Evolutionary conservation across 352 stramenopile species (phyloP).

Genomic region (Plasmopara muralis): DNA sequence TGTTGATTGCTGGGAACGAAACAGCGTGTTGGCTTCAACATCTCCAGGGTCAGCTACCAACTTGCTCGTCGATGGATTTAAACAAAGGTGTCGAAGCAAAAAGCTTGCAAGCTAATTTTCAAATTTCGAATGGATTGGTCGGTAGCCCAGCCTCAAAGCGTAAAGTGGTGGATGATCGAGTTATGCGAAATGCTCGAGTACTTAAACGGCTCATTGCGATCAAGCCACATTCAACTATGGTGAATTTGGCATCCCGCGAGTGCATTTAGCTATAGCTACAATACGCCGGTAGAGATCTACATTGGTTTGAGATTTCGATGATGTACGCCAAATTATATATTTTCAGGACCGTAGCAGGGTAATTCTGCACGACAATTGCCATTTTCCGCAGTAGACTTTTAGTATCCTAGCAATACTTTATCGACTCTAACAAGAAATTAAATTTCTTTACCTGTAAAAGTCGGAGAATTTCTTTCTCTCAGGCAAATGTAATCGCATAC

Average conservation of each 20-base stretch:
- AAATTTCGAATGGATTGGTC: background rate
- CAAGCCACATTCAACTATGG: slow-evolving; percentile 34
- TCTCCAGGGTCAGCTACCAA: slow-evolving; percentile 5
- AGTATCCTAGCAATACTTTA: too few species aligned
- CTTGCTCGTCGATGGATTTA: background rate
- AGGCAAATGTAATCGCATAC: too few species aligned
- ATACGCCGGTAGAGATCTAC: too few species aligned
- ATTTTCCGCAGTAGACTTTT: too few species aligned
- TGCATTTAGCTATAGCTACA: slow-evolving; percentile 2
- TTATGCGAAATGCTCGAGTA: slow-evolving; percentile 27
- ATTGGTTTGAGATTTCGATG: too few species aligned
- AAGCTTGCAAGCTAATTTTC: background rate
- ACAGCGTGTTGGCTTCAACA: slow-evolving; percentile 22
- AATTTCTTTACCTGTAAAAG: too few species aligned
- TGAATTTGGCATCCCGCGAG: slow-evolving; percentile 8
- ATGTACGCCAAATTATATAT: too few species aligned
- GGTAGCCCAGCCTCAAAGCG: background rate
- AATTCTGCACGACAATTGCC: too few species aligned
- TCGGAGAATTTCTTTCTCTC: too few species aligned
- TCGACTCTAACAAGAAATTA: too few species aligned
- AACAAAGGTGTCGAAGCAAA: background rate
- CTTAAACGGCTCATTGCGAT: slow-evolving; percentile 38
- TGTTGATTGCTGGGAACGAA: slow-evolving; percentile 23
- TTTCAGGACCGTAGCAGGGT: too few species aligned
- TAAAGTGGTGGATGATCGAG: slow-evolving; percentile 22